Evolutionary conservation across 352 stramenopile species (phyloP), one percentile per base, ranked within the genome.

Genomic region (Phytopythium boreale): DNA sequence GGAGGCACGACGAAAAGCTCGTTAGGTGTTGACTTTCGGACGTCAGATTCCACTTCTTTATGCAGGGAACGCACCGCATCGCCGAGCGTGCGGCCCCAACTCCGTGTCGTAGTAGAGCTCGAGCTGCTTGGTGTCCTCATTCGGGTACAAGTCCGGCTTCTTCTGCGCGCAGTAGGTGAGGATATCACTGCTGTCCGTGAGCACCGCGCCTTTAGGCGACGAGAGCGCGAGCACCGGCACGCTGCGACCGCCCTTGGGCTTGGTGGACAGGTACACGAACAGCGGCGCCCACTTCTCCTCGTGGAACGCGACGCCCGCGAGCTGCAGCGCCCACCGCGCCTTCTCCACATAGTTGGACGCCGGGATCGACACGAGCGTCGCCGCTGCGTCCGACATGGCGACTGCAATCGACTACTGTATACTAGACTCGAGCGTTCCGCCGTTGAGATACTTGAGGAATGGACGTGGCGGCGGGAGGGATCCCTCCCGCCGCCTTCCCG

Each of bases 331-430:
- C 80, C 76, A 87, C 8, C 80, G 74, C 37, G 77, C 74, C 63
- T 89, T 89, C 65, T 87, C 80, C 22, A 78, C 77, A 53, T 79
- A 89, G 68, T 82, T 89, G 49, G 76, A 87, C 22, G 70, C 70
- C 2, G 77, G 76, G 50, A 89, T 86, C 27, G 77, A 75, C 58
- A 89, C 77, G 43, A 89, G 62, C 19, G 61, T 63, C 8, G 68
- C 64, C 9, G 14, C 4, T 14, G 31, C 19, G 34, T 41, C 52
- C 52, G 52, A 2, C 52, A 58, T 58, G 10, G 17, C 27, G 2
- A 17, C 19, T 17, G 9, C 43, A 22, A 26, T n/a, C 3, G 6
- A 11, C 29, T 34, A 34, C n/a, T 22, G 20, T 47, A 3, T 4
- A 17, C 14, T 17, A 46, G 34, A 10, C 7, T 5, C 8, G 43